Evolutionary conservation across 2,329 filamentous ascomycete genomes (phyloP), one percentile per base, ranked within the genome.

Genomic region (Lachnellula cervina): DNA sequence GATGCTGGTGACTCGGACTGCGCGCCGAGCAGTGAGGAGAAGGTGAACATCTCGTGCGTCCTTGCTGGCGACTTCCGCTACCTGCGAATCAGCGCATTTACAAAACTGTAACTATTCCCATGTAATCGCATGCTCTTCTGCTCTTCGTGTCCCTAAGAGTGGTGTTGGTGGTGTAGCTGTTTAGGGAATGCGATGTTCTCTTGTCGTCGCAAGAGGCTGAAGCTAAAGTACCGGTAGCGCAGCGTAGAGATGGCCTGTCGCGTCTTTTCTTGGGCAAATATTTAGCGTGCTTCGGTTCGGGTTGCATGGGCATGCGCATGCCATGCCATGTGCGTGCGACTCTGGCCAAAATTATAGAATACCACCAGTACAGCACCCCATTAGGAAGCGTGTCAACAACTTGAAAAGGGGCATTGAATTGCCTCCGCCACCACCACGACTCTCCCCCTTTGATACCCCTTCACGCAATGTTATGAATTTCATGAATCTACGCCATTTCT

Each of bases 11-110:
- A 94, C 63, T 88, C 83, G 51, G 90, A 92, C 68, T 95, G 90
- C 59, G 94, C 93, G 70, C 94, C 94, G 65, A 96, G 86, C 56
- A 99, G 79, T 47, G 94, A 86, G 68, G 89, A 95, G 74, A 97
- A 97, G 63, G 88, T 96, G 78, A 99, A 97, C 94, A 99, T 99
- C 67, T 62, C 74, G 70, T 50, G 19, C 50, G 19, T 19, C 17
- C 32, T 23, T 38, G 43, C 17, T 37, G 16, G 14, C 38, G 7
- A 14, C 14, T 42, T 7, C 17, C 19, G 49, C 42, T 23, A 21
- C 42, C 42, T 21, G 23, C 47, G 40, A 13, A 52, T 58, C 52
- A 59, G 49, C 48, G 49, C 62, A 62, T 55, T 52, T 52, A 45
- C 44, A 6, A 45, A 17, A 34, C 21, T 7, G 32, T 32, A 43